phyloP scores from a whole-genome alignment of 2,329 filamentous ascomycete genomes.

The Verticillium isaacii region DNA sequence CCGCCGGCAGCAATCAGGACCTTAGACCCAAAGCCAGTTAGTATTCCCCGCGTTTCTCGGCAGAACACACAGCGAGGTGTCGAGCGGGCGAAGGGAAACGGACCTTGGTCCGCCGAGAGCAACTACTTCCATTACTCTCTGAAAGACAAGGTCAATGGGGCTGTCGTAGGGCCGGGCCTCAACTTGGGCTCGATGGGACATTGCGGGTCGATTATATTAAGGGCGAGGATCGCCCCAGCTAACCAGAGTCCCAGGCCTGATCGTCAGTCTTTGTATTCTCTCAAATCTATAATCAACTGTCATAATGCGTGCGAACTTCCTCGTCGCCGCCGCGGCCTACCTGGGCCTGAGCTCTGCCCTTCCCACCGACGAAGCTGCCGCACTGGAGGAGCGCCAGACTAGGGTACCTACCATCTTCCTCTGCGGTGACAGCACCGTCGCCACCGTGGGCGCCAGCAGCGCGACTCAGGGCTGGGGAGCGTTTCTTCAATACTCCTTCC shows the following conservation, averaged over 20 bases:
- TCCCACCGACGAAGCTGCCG: constrained; percentile 13
- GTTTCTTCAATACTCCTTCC: constrained; percentile 46
- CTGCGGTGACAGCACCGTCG: constrained; percentile 60
- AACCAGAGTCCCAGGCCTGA: too few species aligned
- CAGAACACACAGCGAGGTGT: background rate
- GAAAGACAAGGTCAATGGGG: background rate
- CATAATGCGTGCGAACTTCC: background rate
- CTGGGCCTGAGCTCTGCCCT: constrained; percentile 10
- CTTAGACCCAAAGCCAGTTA: background rate
- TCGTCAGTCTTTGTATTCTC: background rate
- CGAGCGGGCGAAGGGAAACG: background rate
- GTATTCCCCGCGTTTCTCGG: background rate
- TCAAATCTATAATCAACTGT: background rate
- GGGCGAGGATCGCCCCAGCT: background rate
- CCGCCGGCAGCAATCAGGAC: background rate
- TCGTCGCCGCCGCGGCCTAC: constrained; percentile 5
- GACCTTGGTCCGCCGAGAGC: background rate
- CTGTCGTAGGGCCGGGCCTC: background rate
- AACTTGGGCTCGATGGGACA: background rate
- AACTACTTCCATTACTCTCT: background rate
- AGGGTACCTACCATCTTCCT: constrained; percentile 42
- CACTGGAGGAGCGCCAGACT: background rate
- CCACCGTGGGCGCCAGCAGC: constrained; percentile 29
- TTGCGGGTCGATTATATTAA: background rate
- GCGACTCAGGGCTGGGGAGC: constrained; percentile 57